phyloP scores from a whole-genome alignment of 768 basidiomycete species.

The Sutorius australiensis region DNA sequence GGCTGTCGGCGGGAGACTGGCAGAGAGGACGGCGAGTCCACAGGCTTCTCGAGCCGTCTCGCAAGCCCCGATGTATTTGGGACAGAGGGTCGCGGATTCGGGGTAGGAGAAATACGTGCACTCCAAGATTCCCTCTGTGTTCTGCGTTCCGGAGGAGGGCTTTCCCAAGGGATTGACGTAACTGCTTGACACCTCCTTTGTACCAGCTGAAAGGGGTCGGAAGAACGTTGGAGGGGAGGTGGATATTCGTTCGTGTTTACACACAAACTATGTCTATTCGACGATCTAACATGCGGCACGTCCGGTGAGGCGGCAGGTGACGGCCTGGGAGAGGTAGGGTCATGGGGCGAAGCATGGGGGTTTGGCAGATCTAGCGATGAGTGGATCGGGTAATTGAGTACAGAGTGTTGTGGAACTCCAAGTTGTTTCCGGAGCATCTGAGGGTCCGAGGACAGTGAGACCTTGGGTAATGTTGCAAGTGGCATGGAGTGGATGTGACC shows the following conservation, averaged over 20 bases:
- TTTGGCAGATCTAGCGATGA: slow-evolving; percentile 24
- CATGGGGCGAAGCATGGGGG: slow-evolving; percentile 12
- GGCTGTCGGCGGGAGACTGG: neutral
- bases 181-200: neutral
- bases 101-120: neutral
- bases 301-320: neutral
- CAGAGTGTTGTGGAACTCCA: slow-evolving; percentile 30
- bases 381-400: slow-evolving; percentile 18
- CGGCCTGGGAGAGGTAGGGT: neutral
- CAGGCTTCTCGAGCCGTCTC: slow-evolving; percentile 4
- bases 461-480: slow-evolving; percentile 6
- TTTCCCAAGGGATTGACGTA: neutral
- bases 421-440: slow-evolving; percentile 26
- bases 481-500: slow-evolving; percentile 23
- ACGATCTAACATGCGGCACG: neutral
- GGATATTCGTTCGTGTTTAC: slow-evolving; percentile 4
- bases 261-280: slow-evolving; percentile 1
- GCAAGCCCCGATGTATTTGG: slow-evolving; percentile 2
- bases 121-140: neutral
- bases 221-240: neutral
- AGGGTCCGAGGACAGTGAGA: slow-evolving; percentile 24
- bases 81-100: neutral
- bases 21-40: neutral
- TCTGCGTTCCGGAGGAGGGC: neutral
- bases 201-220: neutral